Evolutionary conservation across 1,284 basidiomycete genomes (phyloP).

Genomic region (Jaminaea rosea): DNA sequence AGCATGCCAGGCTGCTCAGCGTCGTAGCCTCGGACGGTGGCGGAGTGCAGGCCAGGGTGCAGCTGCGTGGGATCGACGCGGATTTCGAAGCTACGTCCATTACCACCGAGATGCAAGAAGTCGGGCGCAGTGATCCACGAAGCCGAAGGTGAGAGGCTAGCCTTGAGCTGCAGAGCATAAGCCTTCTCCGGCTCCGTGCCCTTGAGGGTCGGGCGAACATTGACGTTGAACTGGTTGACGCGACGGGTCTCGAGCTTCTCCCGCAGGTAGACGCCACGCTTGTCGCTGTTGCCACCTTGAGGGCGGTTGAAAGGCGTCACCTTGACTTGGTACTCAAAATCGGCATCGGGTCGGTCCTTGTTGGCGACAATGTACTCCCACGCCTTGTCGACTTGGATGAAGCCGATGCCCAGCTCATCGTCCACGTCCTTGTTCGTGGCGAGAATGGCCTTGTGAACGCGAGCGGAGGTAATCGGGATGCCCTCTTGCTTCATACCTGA

Average conservation of each 20-base stretch:
- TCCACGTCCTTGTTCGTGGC: slow-evolving; percentile 44
- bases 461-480: slow-evolving; percentile 41
- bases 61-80: slow-evolving; percentile 42
- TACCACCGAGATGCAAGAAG: slow-evolving; percentile 42
- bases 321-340: slow-evolving; percentile 41
- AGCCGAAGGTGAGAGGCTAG: slow-evolving; percentile 26
- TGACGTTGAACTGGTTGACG: slow-evolving; percentile 38
- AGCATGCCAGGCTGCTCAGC: slow-evolving; percentile 30
- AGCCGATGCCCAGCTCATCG: slow-evolving; percentile 42
- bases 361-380: slow-evolving; percentile 44
- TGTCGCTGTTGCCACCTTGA: slow-evolving; percentile 15
- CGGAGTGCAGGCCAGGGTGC: slow-evolving; percentile 41
- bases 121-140: slow-evolving; percentile 42
- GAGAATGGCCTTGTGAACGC: slow-evolving; percentile 44
- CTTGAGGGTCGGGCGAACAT: slow-evolving; percentile 40
- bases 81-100: slow-evolving; percentile 46
- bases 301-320: slow-evolving; percentile 43
- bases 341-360: slow-evolving; percentile 36
- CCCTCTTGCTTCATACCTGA: slow-evolving; percentile 43
- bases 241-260: slow-evolving; percentile 34
- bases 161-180: slow-evolving; percentile 40
- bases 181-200: slow-evolving; percentile 38
- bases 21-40: slow-evolving; percentile 41
- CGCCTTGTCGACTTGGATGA: slow-evolving; percentile 45
- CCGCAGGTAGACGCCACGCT: slow-evolving; percentile 47